These are phyloP conservation scores for Trichosporon sp. DNA, from an alignment of 1,284 basidiomycete species.

Conservation along the genomic window DNA sequence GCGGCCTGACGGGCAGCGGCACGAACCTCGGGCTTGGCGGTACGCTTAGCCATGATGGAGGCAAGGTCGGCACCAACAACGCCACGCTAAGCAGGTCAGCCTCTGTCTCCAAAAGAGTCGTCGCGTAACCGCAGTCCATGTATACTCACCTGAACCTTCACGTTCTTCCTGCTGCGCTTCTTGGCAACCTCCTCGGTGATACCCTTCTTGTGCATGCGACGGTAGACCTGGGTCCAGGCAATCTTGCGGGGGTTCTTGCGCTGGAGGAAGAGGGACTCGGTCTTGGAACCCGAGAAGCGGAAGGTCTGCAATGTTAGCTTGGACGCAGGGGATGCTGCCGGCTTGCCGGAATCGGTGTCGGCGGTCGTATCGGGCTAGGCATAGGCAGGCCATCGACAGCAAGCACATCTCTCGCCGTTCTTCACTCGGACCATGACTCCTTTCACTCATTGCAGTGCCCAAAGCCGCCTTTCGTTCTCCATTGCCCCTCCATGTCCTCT, in stretches of 20 bases:
- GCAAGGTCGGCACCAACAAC: constrained; percentile 94
- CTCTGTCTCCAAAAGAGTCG: not conserved
- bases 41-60: constrained; percentile 82
- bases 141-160: constrained; percentile 66
- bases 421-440: too few relatives aligned
- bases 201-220: constrained; percentile 99
- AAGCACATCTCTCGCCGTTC: too few relatives aligned
- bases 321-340: not conserved
- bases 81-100: constrained; percentile 63
- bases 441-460: too few relatives aligned
- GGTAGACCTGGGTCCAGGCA: constrained; percentile 95
- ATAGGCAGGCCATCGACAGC: not conserved
- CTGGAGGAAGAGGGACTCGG: constrained; percentile 94
- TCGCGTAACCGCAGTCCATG: not conserved
- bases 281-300: constrained; percentile 85
- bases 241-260: constrained; percentile 99
- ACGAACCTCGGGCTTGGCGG: constrained; percentile 82
- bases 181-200: constrained; percentile 98
- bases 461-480: too few relatives aligned
- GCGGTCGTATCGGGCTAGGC: not conserved
- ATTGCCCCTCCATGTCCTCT: not conserved
- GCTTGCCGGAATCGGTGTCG: not conserved
- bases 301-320: constrained; percentile 60
- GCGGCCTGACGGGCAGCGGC: constrained; percentile 73
- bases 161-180: constrained; percentile 94